Percentiles rank a stretch among this genome's conserved stretches.
Conservation (phyloP, 2,329 filamentous ascomycete species). For the Colletotrichum lini region DNA sequence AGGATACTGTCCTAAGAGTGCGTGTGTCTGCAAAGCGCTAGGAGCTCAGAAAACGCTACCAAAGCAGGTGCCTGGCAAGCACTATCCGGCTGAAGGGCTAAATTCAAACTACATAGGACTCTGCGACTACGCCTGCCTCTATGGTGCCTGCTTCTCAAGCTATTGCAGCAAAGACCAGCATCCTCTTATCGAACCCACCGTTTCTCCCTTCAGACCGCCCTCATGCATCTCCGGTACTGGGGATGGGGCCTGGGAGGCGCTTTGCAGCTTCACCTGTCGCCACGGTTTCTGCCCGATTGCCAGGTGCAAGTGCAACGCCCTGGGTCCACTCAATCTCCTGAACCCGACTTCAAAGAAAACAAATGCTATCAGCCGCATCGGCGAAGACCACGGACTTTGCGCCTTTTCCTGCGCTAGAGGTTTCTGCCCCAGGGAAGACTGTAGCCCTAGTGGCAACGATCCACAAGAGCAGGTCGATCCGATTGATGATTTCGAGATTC, state of each 20-base stretch:
- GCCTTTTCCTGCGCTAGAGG: no score
- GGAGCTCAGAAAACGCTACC: slow-evolving; percentile 45
- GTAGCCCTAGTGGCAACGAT: no score
- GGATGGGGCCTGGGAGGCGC: slow-evolving; percentile 22
- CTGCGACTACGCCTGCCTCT: slow-evolving; percentile 53
- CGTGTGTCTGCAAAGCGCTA: slow-evolving; percentile 52
- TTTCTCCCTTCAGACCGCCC: slow-evolving; percentile 23
- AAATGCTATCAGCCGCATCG: no score
- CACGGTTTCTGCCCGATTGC: slow-evolving; percentile 60
- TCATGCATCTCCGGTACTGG: slow-evolving; percentile 45
- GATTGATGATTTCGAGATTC: no score
- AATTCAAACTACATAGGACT: slow-evolving; percentile 25
- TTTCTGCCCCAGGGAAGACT: no score
- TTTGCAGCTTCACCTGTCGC: slow-evolving; percentile 62
- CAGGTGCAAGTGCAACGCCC: slow-evolving; percentile 46
- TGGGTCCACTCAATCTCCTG: no score
- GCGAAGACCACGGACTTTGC: no score
- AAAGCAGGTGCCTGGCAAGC: background rate
- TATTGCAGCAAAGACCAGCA: background rate
- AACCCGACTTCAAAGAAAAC: no score
- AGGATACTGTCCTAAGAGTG: slow-evolving; percentile 50
- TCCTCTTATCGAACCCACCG: slow-evolving; percentile 9
- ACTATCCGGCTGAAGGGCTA: background rate
- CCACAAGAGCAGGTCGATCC: no score
- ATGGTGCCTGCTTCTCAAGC: slow-evolving; percentile 56